Evolutionary conservation across 768 basidiomycete genomes (phyloP).

Genomic region (Lactifluus volemus): DNA sequence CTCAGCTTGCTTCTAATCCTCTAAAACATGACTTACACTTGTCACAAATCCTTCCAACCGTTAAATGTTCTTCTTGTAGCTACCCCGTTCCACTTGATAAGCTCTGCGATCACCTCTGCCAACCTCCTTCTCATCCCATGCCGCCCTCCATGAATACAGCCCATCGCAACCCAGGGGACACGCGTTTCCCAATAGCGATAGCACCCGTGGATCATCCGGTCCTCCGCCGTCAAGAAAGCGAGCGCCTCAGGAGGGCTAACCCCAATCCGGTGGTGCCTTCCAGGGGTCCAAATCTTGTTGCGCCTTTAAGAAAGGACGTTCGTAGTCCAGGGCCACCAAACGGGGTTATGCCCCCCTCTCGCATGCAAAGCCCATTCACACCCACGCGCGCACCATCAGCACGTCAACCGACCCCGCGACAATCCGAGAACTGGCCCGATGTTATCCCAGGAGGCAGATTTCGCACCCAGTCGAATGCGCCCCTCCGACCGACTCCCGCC

Average conservation of each 20-base stretch:
- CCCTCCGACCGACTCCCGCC: slow-evolving; percentile 8
- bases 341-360: not conserved
- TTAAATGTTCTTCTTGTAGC: slow-evolving; percentile 79
- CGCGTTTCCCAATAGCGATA: not conserved
- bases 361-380: not conserved
- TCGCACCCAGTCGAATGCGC: slow-evolving; percentile 21
- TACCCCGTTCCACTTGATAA: slow-evolving; percentile 60
- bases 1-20: slow-evolving; percentile 22
- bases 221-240: not conserved
- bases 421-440: not conserved
- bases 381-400: not conserved
- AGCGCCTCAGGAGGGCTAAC: not conserved
- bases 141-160: not conserved
- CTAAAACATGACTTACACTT: slow-evolving; percentile 21
- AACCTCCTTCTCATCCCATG: slow-evolving; percentile 36
- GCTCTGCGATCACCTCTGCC: slow-evolving; percentile 74
- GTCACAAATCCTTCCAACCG: slow-evolving; percentile 69
- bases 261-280: not conserved
- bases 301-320: not conserved
- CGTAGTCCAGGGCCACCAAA: not conserved
- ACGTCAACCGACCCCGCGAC: not conserved
- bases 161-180: not conserved
- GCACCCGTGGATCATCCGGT: not conserved
- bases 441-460: not conserved
- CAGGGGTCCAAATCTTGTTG: not conserved